Conservation (phyloP, 331 rosid species). For the Cydonia oblonga region DNA sequence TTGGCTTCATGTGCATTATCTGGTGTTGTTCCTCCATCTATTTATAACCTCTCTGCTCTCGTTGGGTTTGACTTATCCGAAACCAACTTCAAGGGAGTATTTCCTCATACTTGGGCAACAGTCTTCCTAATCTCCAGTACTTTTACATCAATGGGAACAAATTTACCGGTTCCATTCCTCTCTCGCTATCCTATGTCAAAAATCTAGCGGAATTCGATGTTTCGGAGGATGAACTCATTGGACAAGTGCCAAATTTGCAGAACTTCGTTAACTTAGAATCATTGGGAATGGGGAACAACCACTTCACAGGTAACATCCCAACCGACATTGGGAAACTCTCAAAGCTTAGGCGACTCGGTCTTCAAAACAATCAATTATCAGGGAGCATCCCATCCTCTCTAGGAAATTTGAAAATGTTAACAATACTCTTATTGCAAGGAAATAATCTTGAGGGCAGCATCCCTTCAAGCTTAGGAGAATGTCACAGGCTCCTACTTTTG, state of each 20-base stretch:
- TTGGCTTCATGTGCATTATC: not conserved
- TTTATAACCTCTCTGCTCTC: constrained; percentile 9
- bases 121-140: not conserved
- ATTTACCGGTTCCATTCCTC: constrained; percentile 3
- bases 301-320: constrained; percentile 7
- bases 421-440: not conserved
- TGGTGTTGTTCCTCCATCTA: constrained; percentile 3
- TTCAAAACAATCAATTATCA: not conserved
- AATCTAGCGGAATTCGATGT: not conserved
- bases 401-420: constrained; percentile 8
- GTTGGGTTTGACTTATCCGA: fast-evolving
- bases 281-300: not conserved
- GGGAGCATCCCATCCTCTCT: constrained; percentile 7
- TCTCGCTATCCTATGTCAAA: constrained; percentile 11
- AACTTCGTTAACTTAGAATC: not conserved
- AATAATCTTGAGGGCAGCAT: not conserved
- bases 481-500: not conserved
- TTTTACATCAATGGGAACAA: not conserved
- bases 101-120: not conserved
- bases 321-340: not conserved
- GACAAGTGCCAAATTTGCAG: not conserved
- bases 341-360: not conserved
- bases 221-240: not conserved
- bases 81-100: not conserved
- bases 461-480: not conserved